A percentile compares a stretch with the other conserved stretches of the same genome.
Evolutionary conservation across 257 asterid species (phyloP).

Genomic region (Verbena officinalis): DNA sequence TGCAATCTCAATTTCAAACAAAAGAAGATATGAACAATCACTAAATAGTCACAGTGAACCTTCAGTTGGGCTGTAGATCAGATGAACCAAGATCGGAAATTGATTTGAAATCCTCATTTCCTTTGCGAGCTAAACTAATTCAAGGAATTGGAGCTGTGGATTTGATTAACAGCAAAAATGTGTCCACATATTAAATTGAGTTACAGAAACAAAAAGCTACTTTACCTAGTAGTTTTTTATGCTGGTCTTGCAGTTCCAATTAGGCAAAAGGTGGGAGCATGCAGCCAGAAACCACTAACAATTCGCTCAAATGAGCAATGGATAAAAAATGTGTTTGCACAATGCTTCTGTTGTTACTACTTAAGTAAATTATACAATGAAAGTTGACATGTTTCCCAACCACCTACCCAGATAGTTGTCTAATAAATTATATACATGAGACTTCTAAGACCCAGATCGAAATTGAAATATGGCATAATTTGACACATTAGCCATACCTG

Average conservation of each 20-base stretch:
- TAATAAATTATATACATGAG: constrained; percentile 2
- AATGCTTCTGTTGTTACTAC: constrained; percentile 5
- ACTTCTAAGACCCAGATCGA: constrained; percentile 9
- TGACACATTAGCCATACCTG: constrained; percentile 78
- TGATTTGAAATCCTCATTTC: not conserved
- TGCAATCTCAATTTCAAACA: constrained; percentile 42
- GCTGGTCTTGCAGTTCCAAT: not conserved
- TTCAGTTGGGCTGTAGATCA: not conserved
- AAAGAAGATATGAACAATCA: constrained; percentile 20
- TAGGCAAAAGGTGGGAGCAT: constrained; percentile 10
- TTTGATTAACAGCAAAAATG: not conserved
- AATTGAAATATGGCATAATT: not conserved
- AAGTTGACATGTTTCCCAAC: no score
- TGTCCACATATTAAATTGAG: not conserved
- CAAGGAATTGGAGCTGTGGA: not conserved
- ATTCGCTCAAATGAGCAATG: constrained; percentile 4
- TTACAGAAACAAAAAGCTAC: constrained; percentile 14
- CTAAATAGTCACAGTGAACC: constrained; percentile 21
- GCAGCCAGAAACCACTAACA: constrained; percentile 21
- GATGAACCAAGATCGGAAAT: no score
- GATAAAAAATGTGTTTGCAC: constrained; percentile 9
- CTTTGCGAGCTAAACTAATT: not conserved
- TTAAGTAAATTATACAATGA: constrained; percentile 16
- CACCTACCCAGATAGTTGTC: constrained; percentile 14
- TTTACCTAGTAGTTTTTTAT: constrained; percentile 2